A percentile compares a stretch with the other conserved stretches of the same genome.
Evolutionary conservation across 306 rosid species (phyloP).

Genomic region (Cucumis cinereus): DNA sequence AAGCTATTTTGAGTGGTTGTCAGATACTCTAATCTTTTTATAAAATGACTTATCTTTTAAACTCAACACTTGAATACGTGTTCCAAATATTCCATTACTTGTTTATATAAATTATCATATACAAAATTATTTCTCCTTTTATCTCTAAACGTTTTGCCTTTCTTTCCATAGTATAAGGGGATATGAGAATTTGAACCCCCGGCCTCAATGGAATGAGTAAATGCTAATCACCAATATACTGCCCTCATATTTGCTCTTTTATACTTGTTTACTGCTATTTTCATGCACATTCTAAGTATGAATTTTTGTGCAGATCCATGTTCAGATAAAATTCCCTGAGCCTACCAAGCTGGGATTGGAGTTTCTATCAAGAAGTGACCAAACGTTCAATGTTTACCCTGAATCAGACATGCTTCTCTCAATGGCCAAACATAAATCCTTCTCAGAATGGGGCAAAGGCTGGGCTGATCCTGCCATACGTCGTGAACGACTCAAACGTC

Average conservation of each 20-base stretch:
- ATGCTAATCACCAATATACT: too few relatives aligned
- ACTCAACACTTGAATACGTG: too few relatives aligned
- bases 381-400: conserved; percentile 47
- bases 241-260: background rate
- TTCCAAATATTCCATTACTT: too few relatives aligned
- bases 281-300: conserved; percentile 1
- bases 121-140: too few relatives aligned
- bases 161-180: too few relatives aligned
- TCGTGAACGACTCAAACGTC: conserved; percentile 48
- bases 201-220: too few relatives aligned
- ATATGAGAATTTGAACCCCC: too few relatives aligned
- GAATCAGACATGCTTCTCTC: conserved; percentile 87
- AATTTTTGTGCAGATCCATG: conserved; percentile 40
- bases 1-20: too few relatives aligned
- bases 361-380: conserved; percentile 31
- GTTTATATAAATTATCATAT: too few relatives aligned
- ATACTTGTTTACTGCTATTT: background rate
- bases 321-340: conserved; percentile 62
- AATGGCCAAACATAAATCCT: conserved; percentile 28
- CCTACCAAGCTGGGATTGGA: conserved; percentile 58
- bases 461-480: conserved; percentile 98
- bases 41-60: too few relatives aligned
- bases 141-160: too few relatives aligned
- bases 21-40: too few relatives aligned
- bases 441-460: conserved; percentile 74